Base-by-base conservation (phyloP, 768 basidiomycete species). In the Austroboletus eburneus region DNA sequence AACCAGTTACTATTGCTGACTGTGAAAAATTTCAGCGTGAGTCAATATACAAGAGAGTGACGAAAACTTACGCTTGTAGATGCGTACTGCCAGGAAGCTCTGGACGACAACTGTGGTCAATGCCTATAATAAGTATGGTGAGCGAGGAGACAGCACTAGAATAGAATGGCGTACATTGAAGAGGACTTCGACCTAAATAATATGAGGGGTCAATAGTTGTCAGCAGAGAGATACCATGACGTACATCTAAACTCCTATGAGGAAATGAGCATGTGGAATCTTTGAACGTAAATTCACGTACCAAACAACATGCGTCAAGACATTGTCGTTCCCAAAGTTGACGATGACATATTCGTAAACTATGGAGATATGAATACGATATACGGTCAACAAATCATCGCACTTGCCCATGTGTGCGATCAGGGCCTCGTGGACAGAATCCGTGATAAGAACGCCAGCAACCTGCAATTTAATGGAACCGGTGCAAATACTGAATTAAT, bases 81-180 rank as follows among this genome's bases (percentile, higher is more conserved):
- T 68, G 1, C 78, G 73, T 50, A 71, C 64, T 1, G 71, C 58
- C 48, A 78, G 72, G 63, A 80, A 80, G 22, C 76, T 68, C 64
- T 80, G 80, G 5, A 80, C 79, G 27, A 78, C 60, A 24, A 69
- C 65, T 3, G 71, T 75, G 9, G 76, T 79, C 18, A 77, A 57
- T 18, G 73, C 53, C 52, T 57, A 25, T 5, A 9, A 18, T 5
- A 7, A 9, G 17, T 45, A 20, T 3, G 30, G 37, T 51, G 27
- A 43, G 22, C 3, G 8, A 40, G 20, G 40, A 17, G 24, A 17
- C 18, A 18, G 16, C 24, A 14, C 9, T 17, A n/a, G 18, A 46
- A n/a, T 8, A 6, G 14, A 39, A 3, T 9, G 1, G 33, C 49
- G 4, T 43, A 57, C 78, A 57, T 76, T 78, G 60, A 78, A 77